Evolutionary conservation across 2,329 filamentous ascomycete genomes (phyloP).

Genomic region (Colletotrichum siamense): DNA sequence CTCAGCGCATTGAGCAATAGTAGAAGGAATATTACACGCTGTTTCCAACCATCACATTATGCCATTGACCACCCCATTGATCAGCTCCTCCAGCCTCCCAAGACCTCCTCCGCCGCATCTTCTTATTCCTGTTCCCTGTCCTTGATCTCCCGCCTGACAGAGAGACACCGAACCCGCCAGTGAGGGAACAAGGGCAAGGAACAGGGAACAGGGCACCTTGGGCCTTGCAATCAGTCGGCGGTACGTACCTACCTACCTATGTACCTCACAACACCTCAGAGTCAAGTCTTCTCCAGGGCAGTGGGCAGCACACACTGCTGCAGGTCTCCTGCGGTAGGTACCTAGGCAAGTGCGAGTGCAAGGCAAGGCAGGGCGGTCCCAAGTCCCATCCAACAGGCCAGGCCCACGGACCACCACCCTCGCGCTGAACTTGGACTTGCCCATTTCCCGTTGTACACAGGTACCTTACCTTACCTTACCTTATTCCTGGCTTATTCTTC

Average conservation of each 20-base stretch:
- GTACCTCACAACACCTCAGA: not conserved
- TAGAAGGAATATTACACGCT: not conserved
- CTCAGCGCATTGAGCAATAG: not conserved
- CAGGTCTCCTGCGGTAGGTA: not conserved
- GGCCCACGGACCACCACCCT: not conserved
- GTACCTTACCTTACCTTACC: not conserved
- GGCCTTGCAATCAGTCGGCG: not conserved
- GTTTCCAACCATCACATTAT: not conserved
- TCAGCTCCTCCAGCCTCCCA: not conserved
- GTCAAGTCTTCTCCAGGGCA: not conserved
- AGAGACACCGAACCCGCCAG: not conserved
- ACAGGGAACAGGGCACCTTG: not conserved
- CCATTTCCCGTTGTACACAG: not conserved
- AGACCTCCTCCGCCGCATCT: not conserved
- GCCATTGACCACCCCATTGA: not conserved
- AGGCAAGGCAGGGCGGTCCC: not conserved
- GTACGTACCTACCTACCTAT: not conserved
- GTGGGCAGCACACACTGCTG: not conserved
- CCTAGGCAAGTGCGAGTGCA: not conserved
- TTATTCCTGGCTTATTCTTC: not conserved
- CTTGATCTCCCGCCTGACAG: conserved; percentile 3
- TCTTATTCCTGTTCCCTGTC: not conserved
- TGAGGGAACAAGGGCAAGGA: not conserved
- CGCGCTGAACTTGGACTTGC: not conserved
- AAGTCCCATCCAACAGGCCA: not conserved